Evolutionary conservation across 305 asterid genomes (phyloP), one percentile per base, ranked within the genome.

Genomic region (Rubia tinctorum): DNA sequence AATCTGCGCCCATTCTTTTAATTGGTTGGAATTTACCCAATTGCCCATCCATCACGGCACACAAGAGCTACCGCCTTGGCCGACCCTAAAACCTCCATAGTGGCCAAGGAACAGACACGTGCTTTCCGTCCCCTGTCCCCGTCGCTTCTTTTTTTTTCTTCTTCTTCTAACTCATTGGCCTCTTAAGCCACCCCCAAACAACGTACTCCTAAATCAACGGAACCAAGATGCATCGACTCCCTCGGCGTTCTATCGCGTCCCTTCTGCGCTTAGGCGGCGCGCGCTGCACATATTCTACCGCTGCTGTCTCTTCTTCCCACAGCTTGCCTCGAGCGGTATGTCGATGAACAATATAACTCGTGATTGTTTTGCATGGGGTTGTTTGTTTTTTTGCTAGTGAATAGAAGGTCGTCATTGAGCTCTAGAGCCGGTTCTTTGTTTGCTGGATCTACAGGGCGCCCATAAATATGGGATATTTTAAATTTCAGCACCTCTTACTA

Each of bases 231-330:
- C 70, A 66, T 11, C 39, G 70, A 6, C 10, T 66, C 51, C 53
- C 70, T n/a, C 70, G 70, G n/a, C 70, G 70, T 8, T 39, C 51
- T 53, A 66, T 66, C 70, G 44, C 53, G 34, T 40, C 70, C 34
- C 30, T 66, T 66, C 51, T 66, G 22, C 53, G 51, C 5, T 42
- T 39, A 4, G 23, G 70, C 70, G 51, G 34, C 51, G 13, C 70
- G 7, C 70, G 51, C 5, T 40, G 6, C 70, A 17, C 30, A 9
- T 18, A n/a, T 66, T 66, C 53, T 20, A 5, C 70, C 34, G 51
- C 70, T 27, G 6, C 53, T 1, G 53, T 39, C 43, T 37, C 69
- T 64, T 64, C 69, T 39, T 64, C 47, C 27, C 25, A 20, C 47
- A 39, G 7, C 40, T 20, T 40, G 9, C 30, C 43, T 18, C 70